Base-by-base conservation (phyloP, 345 rosid species). In the Draba incana region DNA sequence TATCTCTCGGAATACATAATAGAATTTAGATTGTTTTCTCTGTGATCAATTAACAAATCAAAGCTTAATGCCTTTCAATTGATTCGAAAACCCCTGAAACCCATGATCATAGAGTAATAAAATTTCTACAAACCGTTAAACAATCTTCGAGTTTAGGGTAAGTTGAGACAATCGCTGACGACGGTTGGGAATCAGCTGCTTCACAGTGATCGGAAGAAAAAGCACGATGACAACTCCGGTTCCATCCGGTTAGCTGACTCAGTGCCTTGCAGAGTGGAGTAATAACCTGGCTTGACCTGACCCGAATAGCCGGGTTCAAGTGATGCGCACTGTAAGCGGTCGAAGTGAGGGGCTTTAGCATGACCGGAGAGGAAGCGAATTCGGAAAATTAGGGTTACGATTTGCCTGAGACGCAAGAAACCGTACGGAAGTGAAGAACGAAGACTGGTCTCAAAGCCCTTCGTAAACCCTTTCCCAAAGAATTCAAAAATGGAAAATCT, bases 161-260 rank as follows among this genome's bases (percentile, higher is more conserved):
- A n/a, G 90, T 79, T 0, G 96, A 75, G 41, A 86, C 87, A 27
- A 85, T 85, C 8, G 90, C 93, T 4, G 89, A 83, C 4, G 88
- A 80, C 13, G n/a, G n/a, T n/a, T n/a, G n/a, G n/a, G n/a, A n/a
- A n/a, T 75, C 35, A 31, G 35, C 35, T 31, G n/a, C n/a, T n/a
- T n/a, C n/a, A n/a, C n/a, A n/a, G n/a, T n/a, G n/a, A n/a, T n/a
- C n/a, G n/a, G n/a, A n/a, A n/a, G n/a, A n/a, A n/a, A n/a, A n/a
- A n/a, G n/a, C n/a, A n/a, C n/a, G n/a, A n/a, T n/a, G n/a, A n/a
- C n/a, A n/a, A n/a, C n/a, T n/a, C n/a, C n/a, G n/a, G n/a, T n/a
- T n/a, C n/a, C n/a, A n/a, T n/a, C n/a, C n/a, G 78, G 68, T 64
- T 64, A 75, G 60, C 44, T 79, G 79, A 68, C 71, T 81, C 74